Conservation (phyloP, 306 rosid genomes). For the Cicer bijugum region DNA sequence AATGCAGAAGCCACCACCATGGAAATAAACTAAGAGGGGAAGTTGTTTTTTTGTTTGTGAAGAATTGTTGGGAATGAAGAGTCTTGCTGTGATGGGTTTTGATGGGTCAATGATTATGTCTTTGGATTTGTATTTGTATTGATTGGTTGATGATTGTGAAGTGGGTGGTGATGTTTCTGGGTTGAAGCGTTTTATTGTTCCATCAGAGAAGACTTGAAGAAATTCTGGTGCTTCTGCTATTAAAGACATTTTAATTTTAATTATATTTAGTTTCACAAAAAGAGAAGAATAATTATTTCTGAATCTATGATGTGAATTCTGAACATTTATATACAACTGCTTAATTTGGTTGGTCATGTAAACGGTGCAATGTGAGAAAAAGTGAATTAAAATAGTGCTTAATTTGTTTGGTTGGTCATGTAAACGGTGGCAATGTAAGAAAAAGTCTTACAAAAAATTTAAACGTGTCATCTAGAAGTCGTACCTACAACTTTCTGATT, state of each 20-base stretch:
- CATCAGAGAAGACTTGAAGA: slow-evolving; percentile 70
- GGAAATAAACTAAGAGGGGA: slow-evolving; percentile 78
- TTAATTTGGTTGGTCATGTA: too few relatives aligned
- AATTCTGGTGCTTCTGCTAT: slow-evolving; percentile 66
- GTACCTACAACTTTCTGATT: too few relatives aligned
- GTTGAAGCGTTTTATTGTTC: slow-evolving; percentile 66
- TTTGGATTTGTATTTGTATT: slow-evolving; percentile 55
- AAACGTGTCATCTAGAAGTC: too few relatives aligned
- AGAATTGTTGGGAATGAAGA: slow-evolving; percentile 60
- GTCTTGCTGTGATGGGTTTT: slow-evolving; percentile 64
- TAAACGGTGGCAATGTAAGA: too few relatives aligned
- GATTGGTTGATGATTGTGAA: slow-evolving; percentile 16
- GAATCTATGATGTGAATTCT: neutral
- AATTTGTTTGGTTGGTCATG: too few relatives aligned
- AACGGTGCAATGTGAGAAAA: too few relatives aligned
- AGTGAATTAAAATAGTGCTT: too few relatives aligned
- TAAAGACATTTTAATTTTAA: slow-evolving; percentile 54
- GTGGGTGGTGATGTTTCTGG: slow-evolving; percentile 55
- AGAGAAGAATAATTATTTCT: neutral
- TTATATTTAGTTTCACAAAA: neutral
- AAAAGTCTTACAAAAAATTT: too few relatives aligned
- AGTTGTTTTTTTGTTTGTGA: slow-evolving; percentile 35
- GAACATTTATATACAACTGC: too few relatives aligned
- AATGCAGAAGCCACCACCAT: slow-evolving; percentile 92
- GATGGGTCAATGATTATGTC: slow-evolving; percentile 64